Percentiles rank a stretch among this genome's conserved stretches.
phyloP scores from a whole-genome alignment of 192 early-diverging fungal genomes.

The Coemansia sp. region DNA sequence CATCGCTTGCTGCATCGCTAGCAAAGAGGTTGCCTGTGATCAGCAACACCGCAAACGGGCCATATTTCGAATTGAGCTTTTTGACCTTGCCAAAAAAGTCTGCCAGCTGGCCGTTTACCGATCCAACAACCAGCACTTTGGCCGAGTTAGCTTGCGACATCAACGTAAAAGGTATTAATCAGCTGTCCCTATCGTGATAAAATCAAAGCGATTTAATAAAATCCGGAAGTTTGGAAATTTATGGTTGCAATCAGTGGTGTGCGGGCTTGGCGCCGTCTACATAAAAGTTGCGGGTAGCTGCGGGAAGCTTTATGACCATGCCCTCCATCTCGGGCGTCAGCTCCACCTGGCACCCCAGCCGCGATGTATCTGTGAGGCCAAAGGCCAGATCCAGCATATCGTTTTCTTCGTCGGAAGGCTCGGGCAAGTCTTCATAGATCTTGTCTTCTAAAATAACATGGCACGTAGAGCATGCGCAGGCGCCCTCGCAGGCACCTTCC shows the following conservation, averaged over 20 bases:
- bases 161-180: too few relatives aligned
- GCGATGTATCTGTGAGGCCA: slow-evolving; percentile 93
- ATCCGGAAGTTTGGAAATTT: too few relatives aligned
- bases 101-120: slow-evolving; percentile 67
- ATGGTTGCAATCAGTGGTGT: slow-evolving; percentile 33
- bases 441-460: slow-evolving; percentile 85
- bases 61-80: slow-evolving; percentile 75
- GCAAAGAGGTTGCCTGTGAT: slow-evolving; percentile 82
- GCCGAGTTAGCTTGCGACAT: slow-evolving; percentile 1
- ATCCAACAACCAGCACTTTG: slow-evolving; percentile 65
- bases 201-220: too few relatives aligned
- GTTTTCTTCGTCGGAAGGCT: slow-evolving; percentile 96
- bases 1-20: slow-evolving; percentile 25
- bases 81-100: slow-evolving; percentile 70
- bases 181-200: too few relatives aligned
- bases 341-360: slow-evolving; percentile 89
- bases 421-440: slow-evolving; percentile 80
- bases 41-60: slow-evolving; percentile 82
- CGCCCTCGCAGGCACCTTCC: slow-evolving; percentile 96
- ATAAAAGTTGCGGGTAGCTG: slow-evolving; percentile 87
- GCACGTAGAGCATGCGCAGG: slow-evolving; percentile 91
- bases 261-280: slow-evolving; percentile 65
- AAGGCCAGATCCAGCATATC: slow-evolving; percentile 98
- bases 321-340: slow-evolving; percentile 87
- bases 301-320: slow-evolving; percentile 81